phyloP scores from a whole-genome alignment of 2,329 filamentous ascomycete genomes.

The Aschersonia sp. region DNA sequence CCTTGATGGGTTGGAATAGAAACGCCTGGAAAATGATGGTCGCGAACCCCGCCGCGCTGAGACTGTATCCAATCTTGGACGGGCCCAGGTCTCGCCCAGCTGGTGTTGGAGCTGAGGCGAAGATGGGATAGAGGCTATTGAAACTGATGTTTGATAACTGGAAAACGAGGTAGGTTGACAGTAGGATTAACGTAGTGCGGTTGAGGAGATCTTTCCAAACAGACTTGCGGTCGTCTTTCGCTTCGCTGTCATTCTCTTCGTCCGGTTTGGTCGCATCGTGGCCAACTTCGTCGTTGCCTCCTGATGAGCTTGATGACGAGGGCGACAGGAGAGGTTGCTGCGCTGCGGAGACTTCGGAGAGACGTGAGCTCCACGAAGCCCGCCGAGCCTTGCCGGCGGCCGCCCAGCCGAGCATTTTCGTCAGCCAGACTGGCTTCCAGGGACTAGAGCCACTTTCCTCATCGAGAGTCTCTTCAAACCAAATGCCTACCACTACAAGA shows the following conservation, averaged over 20 bases:
- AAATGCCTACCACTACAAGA: constrained; percentile 59
- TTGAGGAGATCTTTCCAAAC: constrained; percentile 50
- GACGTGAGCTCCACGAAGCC: constrained; percentile 22
- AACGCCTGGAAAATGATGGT: constrained; percentile 87
- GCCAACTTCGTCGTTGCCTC: constrained; percentile 10
- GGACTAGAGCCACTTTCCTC: constrained; percentile 12
- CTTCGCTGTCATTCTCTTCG: constrained; percentile 10
- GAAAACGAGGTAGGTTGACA: constrained; percentile 82
- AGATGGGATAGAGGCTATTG: constrained; percentile 91
- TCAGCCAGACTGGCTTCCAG: constrained; percentile 18
- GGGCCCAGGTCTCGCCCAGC: constrained; percentile 64
- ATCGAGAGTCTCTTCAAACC: constrained; percentile 65
- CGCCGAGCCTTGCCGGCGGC: constrained; percentile 9
- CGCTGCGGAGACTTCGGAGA: constrained; percentile 11
- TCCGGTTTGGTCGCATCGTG: constrained; percentile 6
- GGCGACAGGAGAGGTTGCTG: constrained; percentile 15
- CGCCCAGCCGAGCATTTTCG: constrained; percentile 14
- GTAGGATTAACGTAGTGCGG: constrained; percentile 65
- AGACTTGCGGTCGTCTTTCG: constrained; percentile 9
- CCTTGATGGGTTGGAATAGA: constrained; percentile 65
- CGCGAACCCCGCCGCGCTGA: constrained; percentile 70
- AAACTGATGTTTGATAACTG: constrained; percentile 89
- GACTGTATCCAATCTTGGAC: constrained; percentile 67
- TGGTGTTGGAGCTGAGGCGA: constrained; percentile 60
- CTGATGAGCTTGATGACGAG: constrained; percentile 6